A percentile compares a stretch with the other conserved stretches of the same genome.
phyloP scores from a whole-genome alignment of 225 moss, liverwort and hornwort genomes.

The Marchantia paleacea region DNA sequence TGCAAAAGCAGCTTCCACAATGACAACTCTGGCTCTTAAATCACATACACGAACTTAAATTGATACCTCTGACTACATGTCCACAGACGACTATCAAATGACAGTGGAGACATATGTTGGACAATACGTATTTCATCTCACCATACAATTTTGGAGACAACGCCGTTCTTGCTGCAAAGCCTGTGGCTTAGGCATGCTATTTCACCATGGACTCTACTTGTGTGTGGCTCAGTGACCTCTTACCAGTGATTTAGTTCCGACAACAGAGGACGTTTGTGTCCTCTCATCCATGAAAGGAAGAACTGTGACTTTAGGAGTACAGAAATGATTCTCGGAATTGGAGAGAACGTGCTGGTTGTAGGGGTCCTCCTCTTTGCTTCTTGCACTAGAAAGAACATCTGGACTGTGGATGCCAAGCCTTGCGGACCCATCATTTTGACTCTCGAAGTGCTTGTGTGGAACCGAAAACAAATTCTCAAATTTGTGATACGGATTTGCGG shows the following conservation, averaged over 20 bases:
- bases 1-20: constrained; percentile 14
- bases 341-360: constrained; percentile 27
- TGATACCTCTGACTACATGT: neutral
- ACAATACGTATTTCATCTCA: neutral
- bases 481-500: constrained; percentile 44
- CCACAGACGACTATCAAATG: neutral
- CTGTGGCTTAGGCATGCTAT: neutral
- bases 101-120: neutral
- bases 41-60: neutral
- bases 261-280: constrained; percentile 15
- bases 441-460: constrained; percentile 10
- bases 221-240: constrained; percentile 3
- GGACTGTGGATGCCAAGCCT: constrained; percentile 23
- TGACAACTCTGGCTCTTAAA: neutral
- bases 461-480: constrained; percentile 17
- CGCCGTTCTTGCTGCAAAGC: neutral
- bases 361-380: constrained; percentile 19
- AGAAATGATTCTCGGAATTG: constrained; percentile 31
- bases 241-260: constrained; percentile 32
- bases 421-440: constrained; percentile 26
- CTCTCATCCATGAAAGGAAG: constrained; percentile 15
- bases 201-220: neutral
- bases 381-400: constrained; percentile 21
- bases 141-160: neutral
- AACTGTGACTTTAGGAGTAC: constrained; percentile 23